Conservation (phyloP, 345 rosid species). For the Citrus sp. region DNA sequence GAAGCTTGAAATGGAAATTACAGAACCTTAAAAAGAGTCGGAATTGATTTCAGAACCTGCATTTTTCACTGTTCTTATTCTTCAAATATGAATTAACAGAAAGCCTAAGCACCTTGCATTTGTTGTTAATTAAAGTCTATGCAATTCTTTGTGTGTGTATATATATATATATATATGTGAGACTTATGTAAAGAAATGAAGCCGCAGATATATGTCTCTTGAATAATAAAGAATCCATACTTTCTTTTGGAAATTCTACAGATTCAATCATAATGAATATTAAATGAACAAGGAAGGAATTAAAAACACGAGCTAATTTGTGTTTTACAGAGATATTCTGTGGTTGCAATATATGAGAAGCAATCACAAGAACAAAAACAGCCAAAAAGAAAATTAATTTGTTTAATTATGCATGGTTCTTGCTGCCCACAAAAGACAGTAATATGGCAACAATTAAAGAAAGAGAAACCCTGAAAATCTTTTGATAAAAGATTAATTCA, state of each 20-base stretch:
- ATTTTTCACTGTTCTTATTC: no score
- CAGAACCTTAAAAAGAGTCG: no score
- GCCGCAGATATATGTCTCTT: neutral
- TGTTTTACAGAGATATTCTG: neutral
- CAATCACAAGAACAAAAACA: neutral
- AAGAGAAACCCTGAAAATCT: conserved; percentile 13
- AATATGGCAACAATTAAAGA: neutral
- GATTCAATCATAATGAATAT: neutral
- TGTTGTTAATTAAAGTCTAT: no score
- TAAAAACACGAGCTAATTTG: neutral
- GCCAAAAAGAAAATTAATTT: neutral
- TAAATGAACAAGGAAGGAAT: neutral
- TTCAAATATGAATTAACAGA: no score
- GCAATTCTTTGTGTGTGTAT: no score
- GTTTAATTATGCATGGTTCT: neutral
- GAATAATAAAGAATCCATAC: neutral
- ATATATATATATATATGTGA: no score
- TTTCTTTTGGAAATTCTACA: neutral
- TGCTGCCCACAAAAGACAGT: conserved; percentile 1
- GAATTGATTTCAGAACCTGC: no score
- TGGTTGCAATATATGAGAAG: neutral
- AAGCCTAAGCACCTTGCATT: no score
- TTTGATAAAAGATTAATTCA: neutral
- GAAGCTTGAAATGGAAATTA: no score
- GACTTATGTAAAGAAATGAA: no score